These are phyloP conservation scores for Trichomonas vaginalis DNA, from an alignment of 208 protist species.

Conservation along the genomic window DNA sequence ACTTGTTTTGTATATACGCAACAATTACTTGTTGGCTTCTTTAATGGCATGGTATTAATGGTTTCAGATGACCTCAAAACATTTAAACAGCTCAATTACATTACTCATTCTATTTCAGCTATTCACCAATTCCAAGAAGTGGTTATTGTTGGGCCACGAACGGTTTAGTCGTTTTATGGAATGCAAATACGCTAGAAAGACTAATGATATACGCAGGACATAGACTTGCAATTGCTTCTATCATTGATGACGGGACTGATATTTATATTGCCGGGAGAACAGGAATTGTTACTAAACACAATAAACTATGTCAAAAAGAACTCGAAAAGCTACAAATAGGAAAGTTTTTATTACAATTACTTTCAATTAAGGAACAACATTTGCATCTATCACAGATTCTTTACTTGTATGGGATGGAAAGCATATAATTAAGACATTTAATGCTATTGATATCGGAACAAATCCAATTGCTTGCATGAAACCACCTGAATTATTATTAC, in stretches of 20 bases:
- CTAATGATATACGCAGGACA: not conserved
- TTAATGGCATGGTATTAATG: not conserved
- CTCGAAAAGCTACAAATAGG: not conserved
- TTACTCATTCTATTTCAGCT: not conserved
- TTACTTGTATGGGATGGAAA: not conserved
- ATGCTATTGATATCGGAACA: not conserved
- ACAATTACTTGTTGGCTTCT: not conserved
- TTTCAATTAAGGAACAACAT: not conserved
- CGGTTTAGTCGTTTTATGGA: not conserved
- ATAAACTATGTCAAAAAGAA: not conserved
- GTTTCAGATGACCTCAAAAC: not conserved
- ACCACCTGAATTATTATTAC: not conserved
- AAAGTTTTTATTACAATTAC: not conserved
- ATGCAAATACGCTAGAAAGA: not conserved
- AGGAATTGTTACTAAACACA: not conserved
- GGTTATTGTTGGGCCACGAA: not conserved
- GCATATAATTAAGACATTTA: not conserved
- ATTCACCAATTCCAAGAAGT: not conserved
- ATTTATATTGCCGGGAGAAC: not conserved
- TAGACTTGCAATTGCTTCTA: not conserved
- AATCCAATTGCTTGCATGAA: not conserved
- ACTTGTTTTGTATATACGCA: not conserved
- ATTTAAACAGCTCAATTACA: not conserved
- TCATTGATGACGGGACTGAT: not conserved
- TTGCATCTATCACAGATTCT: not conserved